Percentiles rank a stretch among this genome's conserved stretches.
phyloP scores from a whole-genome alignment of 768 basidiomycete species.

The Mycena capillaripes region DNA sequence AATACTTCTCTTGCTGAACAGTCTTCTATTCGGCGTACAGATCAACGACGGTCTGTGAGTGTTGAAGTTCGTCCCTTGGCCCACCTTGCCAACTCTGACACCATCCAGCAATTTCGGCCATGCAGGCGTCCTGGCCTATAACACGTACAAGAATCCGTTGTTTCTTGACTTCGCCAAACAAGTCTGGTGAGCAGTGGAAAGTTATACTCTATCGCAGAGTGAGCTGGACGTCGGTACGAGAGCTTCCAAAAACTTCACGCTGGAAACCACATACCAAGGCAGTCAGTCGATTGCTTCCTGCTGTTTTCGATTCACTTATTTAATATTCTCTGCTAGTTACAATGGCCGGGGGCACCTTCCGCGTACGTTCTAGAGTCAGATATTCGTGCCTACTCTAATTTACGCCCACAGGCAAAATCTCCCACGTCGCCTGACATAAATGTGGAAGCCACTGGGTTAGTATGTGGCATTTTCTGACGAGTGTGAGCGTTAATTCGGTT shows the following conservation, averaged over 20 bases:
- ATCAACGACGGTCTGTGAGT: background rate
- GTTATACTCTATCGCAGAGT: background rate
- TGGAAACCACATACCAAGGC: background rate
- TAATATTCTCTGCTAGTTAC: background rate
- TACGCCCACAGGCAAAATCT: background rate
- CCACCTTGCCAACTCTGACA: too few species aligned
- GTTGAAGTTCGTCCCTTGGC: too few species aligned
- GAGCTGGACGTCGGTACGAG: background rate
- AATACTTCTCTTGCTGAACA: background rate
- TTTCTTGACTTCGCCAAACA: constrained; percentile 9
- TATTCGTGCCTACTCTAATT: background rate
- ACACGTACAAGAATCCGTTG: background rate
- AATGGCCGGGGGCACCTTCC: too few species aligned
- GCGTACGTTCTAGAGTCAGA: background rate
- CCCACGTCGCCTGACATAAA: background rate
- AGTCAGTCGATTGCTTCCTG: background rate
- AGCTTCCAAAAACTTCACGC: background rate
- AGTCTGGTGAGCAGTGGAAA: constrained; percentile 3
- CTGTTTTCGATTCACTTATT: background rate
- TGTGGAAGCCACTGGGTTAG: background rate
- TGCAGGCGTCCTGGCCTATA: background rate
- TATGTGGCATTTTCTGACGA: too few species aligned
- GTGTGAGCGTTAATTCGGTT: background rate
- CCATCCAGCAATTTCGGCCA: background rate
- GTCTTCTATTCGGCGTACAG: background rate